phyloP scores from a whole-genome alignment of 768 basidiomycete species.

The Asterophora parasitica region DNA sequence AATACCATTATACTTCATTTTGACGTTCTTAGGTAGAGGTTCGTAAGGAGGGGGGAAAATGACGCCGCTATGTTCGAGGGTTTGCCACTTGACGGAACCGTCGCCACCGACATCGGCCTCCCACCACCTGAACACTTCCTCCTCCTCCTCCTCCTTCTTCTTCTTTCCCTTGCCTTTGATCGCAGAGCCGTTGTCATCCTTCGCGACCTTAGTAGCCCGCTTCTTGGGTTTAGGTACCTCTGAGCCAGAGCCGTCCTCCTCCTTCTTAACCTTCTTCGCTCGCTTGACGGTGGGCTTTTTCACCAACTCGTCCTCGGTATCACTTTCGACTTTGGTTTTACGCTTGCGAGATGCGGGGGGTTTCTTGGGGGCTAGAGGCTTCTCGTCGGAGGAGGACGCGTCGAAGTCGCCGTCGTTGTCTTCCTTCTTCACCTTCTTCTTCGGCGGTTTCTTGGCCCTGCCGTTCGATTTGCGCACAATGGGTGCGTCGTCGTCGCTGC shows the following conservation, averaged over 20 bases:
- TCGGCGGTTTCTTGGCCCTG: slow-evolving; percentile 47
- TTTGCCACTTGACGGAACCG: slow-evolving; percentile 85
- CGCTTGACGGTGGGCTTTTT: slow-evolving; percentile 46
- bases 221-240: slow-evolving; percentile 45
- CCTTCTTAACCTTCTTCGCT: slow-evolving; percentile 53
- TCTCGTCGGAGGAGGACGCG: slow-evolving; percentile 32
- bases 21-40: slow-evolving; percentile 73
- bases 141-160: slow-evolving; percentile 58
- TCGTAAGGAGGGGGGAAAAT: slow-evolving; percentile 95
- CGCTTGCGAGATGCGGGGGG: slow-evolving; percentile 32
- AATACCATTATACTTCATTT: slow-evolving; percentile 93
- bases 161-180: slow-evolving; percentile 43
- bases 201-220: slow-evolving; percentile 37
- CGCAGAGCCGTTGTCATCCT: slow-evolving; percentile 31
- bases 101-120: slow-evolving; percentile 71
- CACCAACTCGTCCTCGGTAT: slow-evolving; percentile 36
- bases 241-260: slow-evolving; percentile 37
- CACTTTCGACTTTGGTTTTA: slow-evolving; percentile 48
- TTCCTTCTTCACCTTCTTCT: slow-evolving; percentile 65
- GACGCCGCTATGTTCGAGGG: slow-evolving; percentile 92
- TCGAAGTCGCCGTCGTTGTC: slow-evolving; percentile 24
- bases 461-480: slow-evolving; percentile 43
- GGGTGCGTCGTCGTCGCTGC: slow-evolving; percentile 39
- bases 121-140: slow-evolving; percentile 85
- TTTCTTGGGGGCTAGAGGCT: slow-evolving; percentile 35